A percentile compares a stretch with the other conserved stretches of the same genome.
Conservation (phyloP, 2,329 filamentous ascomycete genomes). For the Grosmannia clavigera region DNA sequence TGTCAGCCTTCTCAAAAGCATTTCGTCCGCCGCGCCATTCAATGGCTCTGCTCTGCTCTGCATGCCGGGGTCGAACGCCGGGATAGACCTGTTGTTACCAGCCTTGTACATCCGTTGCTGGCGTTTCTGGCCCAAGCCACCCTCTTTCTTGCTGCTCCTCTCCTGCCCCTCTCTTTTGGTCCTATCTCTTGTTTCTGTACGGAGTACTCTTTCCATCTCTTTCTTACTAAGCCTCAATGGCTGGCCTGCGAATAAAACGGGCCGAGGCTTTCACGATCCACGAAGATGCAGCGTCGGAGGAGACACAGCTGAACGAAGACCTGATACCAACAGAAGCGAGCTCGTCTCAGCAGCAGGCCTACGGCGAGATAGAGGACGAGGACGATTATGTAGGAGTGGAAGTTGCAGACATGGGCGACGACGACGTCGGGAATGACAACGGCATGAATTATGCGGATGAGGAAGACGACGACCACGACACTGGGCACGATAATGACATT, state of each 20-base stretch:
- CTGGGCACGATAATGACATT: constrained; percentile 19
- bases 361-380: constrained; percentile 12
- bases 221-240: constrained; percentile 5
- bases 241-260: constrained; percentile 15
- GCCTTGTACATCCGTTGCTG: background rate
- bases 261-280: constrained; percentile 34
- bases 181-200: background rate
- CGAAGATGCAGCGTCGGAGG: constrained; percentile 33
- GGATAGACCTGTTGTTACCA: background rate
- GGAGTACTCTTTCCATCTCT: background rate
- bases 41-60: background rate
- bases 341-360: constrained; percentile 15
- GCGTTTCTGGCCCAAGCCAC: background rate
- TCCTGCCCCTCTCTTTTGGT: background rate
- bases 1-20: background rate
- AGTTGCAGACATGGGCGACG: constrained; percentile 14
- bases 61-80: background rate
- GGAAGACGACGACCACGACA: constrained; percentile 25
- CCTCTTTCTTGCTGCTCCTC: background rate
- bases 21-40: background rate
- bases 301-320: constrained; percentile 37
- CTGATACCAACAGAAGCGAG: constrained; percentile 20
- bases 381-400: constrained; percentile 4
- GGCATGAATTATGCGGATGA: constrained; percentile 33
- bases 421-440: constrained; percentile 26